These are phyloP conservation scores for Hypoxylon sp. DNA, from an alignment of 2,329 filamentous ascomycete species.

Conservation along the genomic window DNA sequence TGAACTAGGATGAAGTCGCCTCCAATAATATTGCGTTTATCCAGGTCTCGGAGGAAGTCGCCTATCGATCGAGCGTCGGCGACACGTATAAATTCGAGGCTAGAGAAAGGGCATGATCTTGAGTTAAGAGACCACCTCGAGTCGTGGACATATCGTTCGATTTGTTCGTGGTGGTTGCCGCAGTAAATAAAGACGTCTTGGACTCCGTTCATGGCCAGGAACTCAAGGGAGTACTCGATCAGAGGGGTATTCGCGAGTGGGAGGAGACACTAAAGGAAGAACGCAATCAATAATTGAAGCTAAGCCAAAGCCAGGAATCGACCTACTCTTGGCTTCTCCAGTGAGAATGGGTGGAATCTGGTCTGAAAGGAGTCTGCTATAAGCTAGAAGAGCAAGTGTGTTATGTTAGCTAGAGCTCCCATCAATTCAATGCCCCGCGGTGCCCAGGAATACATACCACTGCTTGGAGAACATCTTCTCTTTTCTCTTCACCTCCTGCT, in stretches of 20 bases:
- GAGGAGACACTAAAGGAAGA: constrained; percentile 79
- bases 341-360: constrained; percentile 88
- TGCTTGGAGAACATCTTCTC: constrained; percentile 70
- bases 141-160: constrained; percentile 86
- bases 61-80: constrained; percentile 87
- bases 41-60: constrained; percentile 94
- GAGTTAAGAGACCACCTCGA: constrained; percentile 79
- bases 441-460: constrained; percentile 48
- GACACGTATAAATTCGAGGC: constrained; percentile 87
- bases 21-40: constrained; percentile 85
- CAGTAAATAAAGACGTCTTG: constrained; percentile 94
- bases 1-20: constrained; percentile 95
- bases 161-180: constrained; percentile 85
- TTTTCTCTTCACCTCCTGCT: constrained; percentile 66
- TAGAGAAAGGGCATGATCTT: constrained; percentile 76
- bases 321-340: constrained; percentile 87
- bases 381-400: constrained; percentile 66
- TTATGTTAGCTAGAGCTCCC: constrained; percentile 35
- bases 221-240: constrained; percentile 98
- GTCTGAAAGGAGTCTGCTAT: constrained; percentile 96
- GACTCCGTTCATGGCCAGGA: constrained; percentile 94
- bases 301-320: constrained; percentile 9
- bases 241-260: constrained; percentile 93
- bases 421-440: constrained; percentile 34
- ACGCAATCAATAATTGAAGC: constrained; percentile 36